These are phyloP conservation scores for Kwoniella pini DNA, from an alignment of 768 basidiomycete genomes.

Conservation along the genomic window DNA sequence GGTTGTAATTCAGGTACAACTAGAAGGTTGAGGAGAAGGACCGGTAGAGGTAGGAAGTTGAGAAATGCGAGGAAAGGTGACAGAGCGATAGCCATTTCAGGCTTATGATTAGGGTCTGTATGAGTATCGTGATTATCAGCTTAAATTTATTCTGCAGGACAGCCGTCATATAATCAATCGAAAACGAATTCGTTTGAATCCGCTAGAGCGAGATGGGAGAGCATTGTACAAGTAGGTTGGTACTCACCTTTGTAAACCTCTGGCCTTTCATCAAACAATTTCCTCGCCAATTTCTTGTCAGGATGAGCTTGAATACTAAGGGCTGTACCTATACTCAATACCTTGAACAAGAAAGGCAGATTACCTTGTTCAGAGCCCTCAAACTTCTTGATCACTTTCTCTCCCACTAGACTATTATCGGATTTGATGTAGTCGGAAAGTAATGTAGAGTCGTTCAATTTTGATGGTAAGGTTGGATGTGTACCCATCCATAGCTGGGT, in stretches of 20 bases:
- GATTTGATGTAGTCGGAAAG: conserved; percentile 64
- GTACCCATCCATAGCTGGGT: conserved; percentile 98
- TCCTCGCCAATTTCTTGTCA: conserved; percentile 76
- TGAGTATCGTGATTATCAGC: background rate
- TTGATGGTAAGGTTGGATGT: conserved; percentile 73
- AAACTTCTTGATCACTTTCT: conserved; percentile 56
- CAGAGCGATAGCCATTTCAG: conserved; percentile 97
- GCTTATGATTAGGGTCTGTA: conserved; percentile 90
- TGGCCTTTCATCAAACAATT: conserved; percentile 67
- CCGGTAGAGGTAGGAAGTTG: conserved; percentile 80
- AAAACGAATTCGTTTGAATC: too few relatives aligned
- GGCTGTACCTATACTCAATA: conserved; percentile 83
- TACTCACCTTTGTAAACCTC: conserved; percentile 85
- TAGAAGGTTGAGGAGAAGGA: conserved; percentile 68
- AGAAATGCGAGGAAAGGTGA: conserved; percentile 88
- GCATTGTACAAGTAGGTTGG: too few relatives aligned
- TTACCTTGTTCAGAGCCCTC: conserved; percentile 67
- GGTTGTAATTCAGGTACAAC: conserved; percentile 73
- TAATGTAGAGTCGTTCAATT: conserved; percentile 58
- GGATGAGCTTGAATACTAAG: conserved; percentile 91
- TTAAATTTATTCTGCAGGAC: too few relatives aligned
- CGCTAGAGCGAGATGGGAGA: too few relatives aligned
- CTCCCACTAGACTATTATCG: conserved; percentile 71
- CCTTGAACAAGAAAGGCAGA: conserved; percentile 89
- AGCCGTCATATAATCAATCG: too few relatives aligned